phyloP scores from a whole-genome alignment of 257 asterid genomes.

The Penstemon eatonii region DNA sequence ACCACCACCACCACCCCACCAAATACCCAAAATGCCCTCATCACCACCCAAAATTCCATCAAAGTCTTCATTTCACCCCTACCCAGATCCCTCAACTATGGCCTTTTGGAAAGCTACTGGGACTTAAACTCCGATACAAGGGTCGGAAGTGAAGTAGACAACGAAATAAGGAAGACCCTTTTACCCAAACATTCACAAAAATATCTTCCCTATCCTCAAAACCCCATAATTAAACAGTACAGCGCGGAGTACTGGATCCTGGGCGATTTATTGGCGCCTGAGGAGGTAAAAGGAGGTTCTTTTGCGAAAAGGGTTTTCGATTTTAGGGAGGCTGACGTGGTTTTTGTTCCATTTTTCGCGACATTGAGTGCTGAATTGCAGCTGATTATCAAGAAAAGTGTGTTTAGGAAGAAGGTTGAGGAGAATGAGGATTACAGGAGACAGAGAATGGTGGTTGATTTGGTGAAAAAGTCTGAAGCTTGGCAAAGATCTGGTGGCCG shows the following conservation, averaged over 20 bases:
- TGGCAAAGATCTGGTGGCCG: slow-evolving; percentile 90
- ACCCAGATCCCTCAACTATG: slow-evolving; percentile 90
- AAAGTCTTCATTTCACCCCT: slow-evolving; percentile 70
- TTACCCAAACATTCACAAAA: slow-evolving; percentile 31
- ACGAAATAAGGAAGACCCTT: slow-evolving; percentile 60
- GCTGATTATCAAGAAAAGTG: slow-evolving; percentile 65
- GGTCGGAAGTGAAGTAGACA: slow-evolving; percentile 87
- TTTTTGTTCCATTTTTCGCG: slow-evolving; percentile 91
- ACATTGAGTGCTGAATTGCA: slow-evolving; percentile 93
- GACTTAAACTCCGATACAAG: slow-evolving; percentile 57
- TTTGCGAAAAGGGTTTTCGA: slow-evolving; percentile 66
- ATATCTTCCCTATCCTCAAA: slow-evolving; percentile 72
- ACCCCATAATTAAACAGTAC: slow-evolving; percentile 85
- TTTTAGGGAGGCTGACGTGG: slow-evolving; percentile 69
- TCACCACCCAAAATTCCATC: slow-evolving; percentile 38
- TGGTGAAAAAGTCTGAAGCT: slow-evolving; percentile 64
- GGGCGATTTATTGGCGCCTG: slow-evolving; percentile 72
- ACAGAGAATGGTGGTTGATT: slow-evolving; percentile 74
- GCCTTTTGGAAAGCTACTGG: slow-evolving; percentile 77
- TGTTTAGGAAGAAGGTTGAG: slow-evolving; percentile 74
- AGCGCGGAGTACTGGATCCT: slow-evolving; percentile 96
- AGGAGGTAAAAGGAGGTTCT: slow-evolving; percentile 49
- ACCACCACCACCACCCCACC: slow-evolving; percentile 12
- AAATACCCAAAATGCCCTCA: slow-evolving; percentile 32
- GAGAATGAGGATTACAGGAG: slow-evolving; percentile 85